A percentile compares a stretch with the other conserved stretches of the same genome.
These are phyloP conservation scores for Eucalyptus grandis DNA, from an alignment of 345 rosid genomes.

Conservation along the genomic window DNA sequence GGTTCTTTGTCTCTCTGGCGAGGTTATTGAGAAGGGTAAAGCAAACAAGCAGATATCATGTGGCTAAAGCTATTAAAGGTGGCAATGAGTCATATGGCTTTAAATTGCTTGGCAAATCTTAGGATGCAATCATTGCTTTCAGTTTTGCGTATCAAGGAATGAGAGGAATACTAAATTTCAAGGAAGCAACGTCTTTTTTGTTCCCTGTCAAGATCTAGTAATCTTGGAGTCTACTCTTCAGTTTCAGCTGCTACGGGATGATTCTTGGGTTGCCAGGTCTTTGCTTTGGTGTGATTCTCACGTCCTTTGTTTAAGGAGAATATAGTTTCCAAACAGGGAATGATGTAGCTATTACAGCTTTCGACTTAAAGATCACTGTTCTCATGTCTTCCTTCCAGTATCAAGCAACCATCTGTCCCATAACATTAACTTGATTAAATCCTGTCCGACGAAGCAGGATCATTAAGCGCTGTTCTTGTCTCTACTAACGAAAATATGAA, in stretches of 20 bases:
- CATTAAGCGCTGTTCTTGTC: neutral
- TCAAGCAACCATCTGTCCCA: neutral
- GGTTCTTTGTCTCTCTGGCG: neutral
- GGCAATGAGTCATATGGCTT: conserved; percentile 1
- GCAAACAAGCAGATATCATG: conserved; percentile 7
- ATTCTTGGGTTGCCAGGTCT: neutral
- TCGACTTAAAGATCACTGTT: neutral
- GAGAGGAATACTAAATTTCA: neutral
- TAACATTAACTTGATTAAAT: neutral
- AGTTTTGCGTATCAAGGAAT: neutral
- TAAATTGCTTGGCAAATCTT: neutral
- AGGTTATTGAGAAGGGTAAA: neutral
- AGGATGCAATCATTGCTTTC: conserved; percentile 8
- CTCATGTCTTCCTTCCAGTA: neutral
- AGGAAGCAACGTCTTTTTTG: neutral
- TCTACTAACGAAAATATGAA: neutral
- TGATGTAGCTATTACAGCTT: neutral
- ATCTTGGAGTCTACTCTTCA: neutral
- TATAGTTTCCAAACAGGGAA: neutral
- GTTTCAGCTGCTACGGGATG: neutral
- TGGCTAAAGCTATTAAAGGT: neutral
- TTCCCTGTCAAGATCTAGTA: neutral
- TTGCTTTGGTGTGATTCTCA: neutral
- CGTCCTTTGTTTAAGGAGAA: neutral
- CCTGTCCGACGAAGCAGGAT: neutral